Base-by-base conservation (phyloP, 2,329 filamentous ascomycete genomes). In the Rhinocladiella similis region DNA sequence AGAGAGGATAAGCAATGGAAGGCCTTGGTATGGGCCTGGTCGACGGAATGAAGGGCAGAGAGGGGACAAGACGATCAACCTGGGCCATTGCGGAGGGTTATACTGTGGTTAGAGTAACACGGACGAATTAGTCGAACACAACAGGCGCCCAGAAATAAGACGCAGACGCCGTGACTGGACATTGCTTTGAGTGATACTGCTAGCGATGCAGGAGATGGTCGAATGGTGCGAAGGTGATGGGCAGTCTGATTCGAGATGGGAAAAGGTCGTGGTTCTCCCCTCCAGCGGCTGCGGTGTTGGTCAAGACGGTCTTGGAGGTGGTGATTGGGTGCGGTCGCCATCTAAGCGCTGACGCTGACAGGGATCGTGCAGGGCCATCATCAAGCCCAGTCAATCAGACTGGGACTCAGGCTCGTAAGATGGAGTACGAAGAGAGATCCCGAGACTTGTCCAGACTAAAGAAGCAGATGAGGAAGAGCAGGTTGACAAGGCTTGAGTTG, bases 91-190 rank as follows among this genome's bases (percentile, higher is more conserved):
- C 20, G 43, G 20, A 46, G 20, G 20, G 20, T 46, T 22, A 16
- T 46, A n/a, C 22, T 12, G 3, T 3, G 38, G n/a, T n/a, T 35
- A 35, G 3, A 19, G 38, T 10, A 14, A 19, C 19, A 53, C 35
- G 50, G 27, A 46, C 9, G 39, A 39, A 47, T 46, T 39, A 47
- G 50, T 19, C 22, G 5, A 19, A 6, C 6, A 14, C 29, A 48
- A 39, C 59, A 57, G 48, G 53, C 56, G 56, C 53, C 59, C 48
- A 54, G 35, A 19, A 46, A 33, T 33, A 12, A 50, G 47, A 19
- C 50, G 39, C 45, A 60, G 42, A 57, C 57, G 57, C 57, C 39
- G 54, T 57, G 57, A 60, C 57, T 57, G 54, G 57, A 25, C 53
- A 47, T 47, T 38, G 19, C 52, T 13, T 42, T 43, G 47, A 45